These are phyloP conservation scores for Mortierella sp. DNA, from an alignment of 371 early-diverging fungal genomes.

Conservation along the genomic window DNA sequence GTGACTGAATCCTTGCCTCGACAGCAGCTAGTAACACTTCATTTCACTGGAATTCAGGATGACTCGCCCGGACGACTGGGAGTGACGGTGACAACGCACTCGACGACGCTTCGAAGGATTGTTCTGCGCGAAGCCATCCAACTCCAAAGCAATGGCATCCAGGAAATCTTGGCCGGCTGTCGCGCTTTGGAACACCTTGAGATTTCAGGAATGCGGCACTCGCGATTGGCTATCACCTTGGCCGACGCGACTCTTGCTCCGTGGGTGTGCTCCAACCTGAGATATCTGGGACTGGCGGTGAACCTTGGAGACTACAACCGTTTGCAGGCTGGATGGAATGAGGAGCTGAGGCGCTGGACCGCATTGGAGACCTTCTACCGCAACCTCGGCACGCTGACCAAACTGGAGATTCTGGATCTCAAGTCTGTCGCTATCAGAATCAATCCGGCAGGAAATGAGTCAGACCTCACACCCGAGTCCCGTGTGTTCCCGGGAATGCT, in stretches of 20 bases:
- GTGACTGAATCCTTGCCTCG: neutral
- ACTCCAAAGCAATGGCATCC: neutral
- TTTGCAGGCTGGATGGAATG: neutral
- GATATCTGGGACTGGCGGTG: neutral
- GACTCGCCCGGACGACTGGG: neutral
- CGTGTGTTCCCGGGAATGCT: neutral
- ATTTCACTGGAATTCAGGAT: neutral
- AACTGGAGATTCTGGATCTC: neutral
- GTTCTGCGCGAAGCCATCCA: neutral
- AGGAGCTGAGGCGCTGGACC: neutral
- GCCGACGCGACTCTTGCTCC: neutral
- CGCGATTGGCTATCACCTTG: neutral
- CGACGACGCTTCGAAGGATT: constrained; percentile 1
- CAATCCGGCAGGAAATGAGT: neutral
- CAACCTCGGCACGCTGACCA: neutral
- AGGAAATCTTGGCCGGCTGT: neutral
- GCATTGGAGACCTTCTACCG: neutral
- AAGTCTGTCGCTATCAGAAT: neutral
- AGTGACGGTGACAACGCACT: neutral
- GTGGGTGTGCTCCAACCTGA: constrained; percentile 1
- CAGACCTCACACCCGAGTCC: neutral
- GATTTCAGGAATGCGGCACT: neutral
- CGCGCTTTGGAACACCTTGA: neutral
- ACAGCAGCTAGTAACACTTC: neutral
- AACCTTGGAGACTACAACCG: neutral